These are phyloP conservation scores for Heterobasidion parviporum DNA, from an alignment of 1,284 basidiomycete species.

Conservation along the genomic window DNA sequence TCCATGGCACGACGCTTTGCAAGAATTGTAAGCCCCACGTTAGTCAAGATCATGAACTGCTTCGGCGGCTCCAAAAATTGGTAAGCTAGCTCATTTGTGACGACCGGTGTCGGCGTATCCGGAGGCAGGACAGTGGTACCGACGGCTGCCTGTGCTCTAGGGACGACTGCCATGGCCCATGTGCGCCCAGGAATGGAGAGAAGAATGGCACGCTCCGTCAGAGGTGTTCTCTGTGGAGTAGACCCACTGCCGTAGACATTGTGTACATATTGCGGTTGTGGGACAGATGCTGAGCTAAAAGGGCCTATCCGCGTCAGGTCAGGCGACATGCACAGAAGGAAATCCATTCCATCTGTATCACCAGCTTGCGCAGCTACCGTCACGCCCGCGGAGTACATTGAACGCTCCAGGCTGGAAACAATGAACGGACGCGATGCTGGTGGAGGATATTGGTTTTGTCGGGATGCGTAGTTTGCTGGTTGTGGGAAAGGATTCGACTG, in stretches of 20 bases:
- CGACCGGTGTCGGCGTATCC: slow-evolving; percentile 38
- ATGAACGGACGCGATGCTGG: slow-evolving; percentile 44
- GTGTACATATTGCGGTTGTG: slow-evolving; percentile 29
- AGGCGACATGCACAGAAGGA: slow-evolving; percentile 67
- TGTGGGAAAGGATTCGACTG: slow-evolving; percentile 41
- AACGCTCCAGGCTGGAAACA: slow-evolving; percentile 44
- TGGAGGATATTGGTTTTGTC: slow-evolving; percentile 26
- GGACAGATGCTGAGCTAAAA: slow-evolving; percentile 45
- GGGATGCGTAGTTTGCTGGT: slow-evolving; percentile 22
- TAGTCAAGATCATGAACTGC: slow-evolving; percentile 83
- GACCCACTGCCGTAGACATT: slow-evolving; percentile 29
- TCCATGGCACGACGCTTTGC: slow-evolving; percentile 83
- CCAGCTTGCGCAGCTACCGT: slow-evolving; percentile 61
- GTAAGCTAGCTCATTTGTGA: slow-evolving; percentile 73
- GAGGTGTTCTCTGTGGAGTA: slow-evolving; percentile 45
- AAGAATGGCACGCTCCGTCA: slow-evolving; percentile 70
- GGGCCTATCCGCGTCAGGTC: slow-evolving; percentile 65
- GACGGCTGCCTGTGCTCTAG: slow-evolving; percentile 24
- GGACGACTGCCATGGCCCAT: slow-evolving; percentile 70
- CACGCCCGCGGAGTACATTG: slow-evolving; percentile 58
- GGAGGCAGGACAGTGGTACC: slow-evolving; percentile 19
- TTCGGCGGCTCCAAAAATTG: slow-evolving; percentile 69
- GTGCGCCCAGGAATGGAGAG: slow-evolving; percentile 74
- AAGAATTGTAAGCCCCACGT: slow-evolving; percentile 76
- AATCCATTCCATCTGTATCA: slow-evolving; percentile 67